Evolutionary conservation across 495 filamentous ascomycete species (phyloP).

Genomic region (Trichocladium antarcticum): DNA sequence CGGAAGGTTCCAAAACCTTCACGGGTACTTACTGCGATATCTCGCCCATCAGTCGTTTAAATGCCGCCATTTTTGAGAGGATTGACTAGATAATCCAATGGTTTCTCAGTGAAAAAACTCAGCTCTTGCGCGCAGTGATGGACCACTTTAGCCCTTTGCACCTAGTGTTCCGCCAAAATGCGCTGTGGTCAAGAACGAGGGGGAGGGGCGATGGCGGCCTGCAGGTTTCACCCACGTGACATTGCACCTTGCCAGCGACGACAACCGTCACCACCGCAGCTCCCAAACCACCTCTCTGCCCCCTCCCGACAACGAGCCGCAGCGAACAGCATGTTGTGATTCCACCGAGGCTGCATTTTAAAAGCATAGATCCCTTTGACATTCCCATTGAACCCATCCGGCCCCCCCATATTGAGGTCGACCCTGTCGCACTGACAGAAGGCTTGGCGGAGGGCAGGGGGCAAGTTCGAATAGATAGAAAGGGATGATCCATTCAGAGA

Average conservation of each 20-base stretch:
- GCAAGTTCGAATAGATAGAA: too few species aligned
- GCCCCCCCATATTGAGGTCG: neutral
- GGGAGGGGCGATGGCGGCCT: neutral
- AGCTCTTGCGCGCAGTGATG: neutral
- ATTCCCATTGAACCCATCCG: neutral
- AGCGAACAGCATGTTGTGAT: neutral
- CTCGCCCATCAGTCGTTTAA: too few species aligned
- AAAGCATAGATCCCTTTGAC: neutral
- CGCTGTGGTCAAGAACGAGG: too few species aligned
- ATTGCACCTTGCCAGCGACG: neutral
- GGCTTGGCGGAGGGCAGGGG: too few species aligned
- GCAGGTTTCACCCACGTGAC: neutral
- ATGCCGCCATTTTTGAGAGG: too few species aligned
- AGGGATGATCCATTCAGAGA: too few species aligned
- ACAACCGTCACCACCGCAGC: neutral
- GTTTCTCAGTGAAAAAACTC: neutral
- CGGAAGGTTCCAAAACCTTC: too few species aligned
- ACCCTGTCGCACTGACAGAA: too few species aligned
- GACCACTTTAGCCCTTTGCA: too few species aligned
- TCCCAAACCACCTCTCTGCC: neutral
- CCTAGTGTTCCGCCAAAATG: too few species aligned
- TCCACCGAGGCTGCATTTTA: neutral
- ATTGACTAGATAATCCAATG: too few species aligned
- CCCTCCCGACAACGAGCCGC: conserved; percentile 2
- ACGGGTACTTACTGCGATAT: too few species aligned